A percentile compares a stretch with the other conserved stretches of the same genome.
Evolutionary conservation across 768 basidiomycete genomes (phyloP).

Genomic region (Pisolithus tinctorius): DNA sequence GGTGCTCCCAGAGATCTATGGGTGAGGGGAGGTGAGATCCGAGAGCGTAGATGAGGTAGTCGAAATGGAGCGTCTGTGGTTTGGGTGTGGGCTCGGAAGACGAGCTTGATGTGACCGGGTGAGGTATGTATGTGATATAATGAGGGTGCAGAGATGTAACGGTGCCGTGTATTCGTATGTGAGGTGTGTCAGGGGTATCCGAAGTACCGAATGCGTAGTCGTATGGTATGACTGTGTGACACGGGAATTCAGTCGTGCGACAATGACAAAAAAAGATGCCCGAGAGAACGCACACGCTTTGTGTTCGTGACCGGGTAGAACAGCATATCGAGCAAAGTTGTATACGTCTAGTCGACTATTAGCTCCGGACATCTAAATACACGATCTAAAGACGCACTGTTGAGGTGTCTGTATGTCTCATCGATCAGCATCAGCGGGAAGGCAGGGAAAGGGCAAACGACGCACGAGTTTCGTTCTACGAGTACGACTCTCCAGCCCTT

Average conservation of each 20-base stretch:
- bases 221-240: slow-evolving; percentile 45
- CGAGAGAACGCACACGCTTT: slow-evolving; percentile 45
- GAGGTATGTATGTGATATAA: slow-evolving; percentile 27
- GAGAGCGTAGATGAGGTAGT: slow-evolving; percentile 55
- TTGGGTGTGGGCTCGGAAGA: not conserved
- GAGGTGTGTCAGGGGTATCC: slow-evolving; percentile 10
- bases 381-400: slow-evolving; percentile 28
- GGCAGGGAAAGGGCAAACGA: slow-evolving; percentile 3
- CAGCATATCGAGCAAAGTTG: slow-evolving; percentile 50
- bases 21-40: slow-evolving; percentile 52
- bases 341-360: slow-evolving; percentile 38
- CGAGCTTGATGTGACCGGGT: not conserved
- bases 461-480: slow-evolving; percentile 55
- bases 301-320: slow-evolving; percentile 55
- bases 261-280: not conserved
- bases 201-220: slow-evolving; percentile 36
- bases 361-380: not conserved
- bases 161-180: slow-evolving; percentile 39
- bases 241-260: not conserved
- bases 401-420: slow-evolving; percentile 34
- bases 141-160: slow-evolving; percentile 34
- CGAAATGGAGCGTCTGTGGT: slow-evolving; percentile 35
- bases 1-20: slow-evolving; percentile 44
- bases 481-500: slow-evolving; percentile 48
- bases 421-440: not conserved